Conservation (phyloP, 257 asterid species). For the Vinca minor region DNA sequence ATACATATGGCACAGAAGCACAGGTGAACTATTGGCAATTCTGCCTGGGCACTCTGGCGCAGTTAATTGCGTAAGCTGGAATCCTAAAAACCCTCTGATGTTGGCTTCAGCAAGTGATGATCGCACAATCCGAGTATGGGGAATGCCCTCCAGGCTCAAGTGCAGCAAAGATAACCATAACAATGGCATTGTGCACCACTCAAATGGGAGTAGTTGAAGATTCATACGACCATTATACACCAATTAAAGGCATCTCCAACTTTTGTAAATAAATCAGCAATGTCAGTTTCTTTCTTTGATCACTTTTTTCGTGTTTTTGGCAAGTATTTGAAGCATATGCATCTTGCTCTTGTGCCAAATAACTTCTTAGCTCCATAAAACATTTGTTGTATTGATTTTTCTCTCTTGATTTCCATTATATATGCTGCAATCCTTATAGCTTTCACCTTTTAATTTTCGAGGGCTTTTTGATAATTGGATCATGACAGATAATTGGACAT, state of each 20-base stretch:
- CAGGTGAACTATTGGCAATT: conserved; percentile 42
- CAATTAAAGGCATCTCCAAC: no score
- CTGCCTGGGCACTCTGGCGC: conserved; percentile 59
- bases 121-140: conserved; percentile 70
- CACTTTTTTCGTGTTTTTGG: no score
- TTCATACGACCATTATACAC: no score
- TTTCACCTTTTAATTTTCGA: no score
- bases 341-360: no score
- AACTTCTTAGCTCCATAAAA: no score
- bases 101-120: conserved; percentile 83
- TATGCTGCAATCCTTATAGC: not conserved
- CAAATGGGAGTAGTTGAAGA: conserved; percentile 1
- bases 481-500: no score
- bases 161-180: not conserved
- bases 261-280: not conserved
- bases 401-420: not conserved
- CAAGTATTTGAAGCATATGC: no score
- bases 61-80: conserved; percentile 77
- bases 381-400: not conserved
- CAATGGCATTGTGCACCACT: not conserved
- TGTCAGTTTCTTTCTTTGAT: no score
- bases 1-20: conserved; percentile 55
- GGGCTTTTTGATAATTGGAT: no score
- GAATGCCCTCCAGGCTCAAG: conserved; percentile 16
- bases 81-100: conserved; percentile 56